phyloP scores from a whole-genome alignment of 202 grass and related monocot genomes.

The Dendrocalamus latiflorus region DNA sequence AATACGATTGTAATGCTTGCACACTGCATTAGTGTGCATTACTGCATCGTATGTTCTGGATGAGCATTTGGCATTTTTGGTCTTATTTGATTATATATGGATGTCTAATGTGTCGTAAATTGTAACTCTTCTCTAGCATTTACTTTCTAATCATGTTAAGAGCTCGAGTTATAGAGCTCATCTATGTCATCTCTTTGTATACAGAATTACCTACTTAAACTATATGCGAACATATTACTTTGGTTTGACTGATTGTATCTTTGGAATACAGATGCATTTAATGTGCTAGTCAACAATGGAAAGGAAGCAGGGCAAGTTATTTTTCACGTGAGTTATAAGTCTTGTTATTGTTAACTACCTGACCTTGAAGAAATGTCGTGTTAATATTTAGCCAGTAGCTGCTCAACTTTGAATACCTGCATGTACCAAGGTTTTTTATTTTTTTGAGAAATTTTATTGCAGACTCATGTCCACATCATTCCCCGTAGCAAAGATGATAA shows the following conservation, averaged over 20 bases:
- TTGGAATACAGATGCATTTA: constrained; percentile 64
- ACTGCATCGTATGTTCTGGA: not conserved
- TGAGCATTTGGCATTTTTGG: not conserved
- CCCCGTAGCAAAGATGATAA: constrained; percentile 62
- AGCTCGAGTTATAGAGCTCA: not conserved
- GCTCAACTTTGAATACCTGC: not conserved
- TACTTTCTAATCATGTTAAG: not conserved
- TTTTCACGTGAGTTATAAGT: constrained; percentile 66
- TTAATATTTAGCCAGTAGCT: not conserved
- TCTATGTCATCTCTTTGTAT: constrained; percentile 4
- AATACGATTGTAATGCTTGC: not conserved
- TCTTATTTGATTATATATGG: not conserved
- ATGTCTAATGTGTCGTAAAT: not conserved
- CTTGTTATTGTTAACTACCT: not conserved
- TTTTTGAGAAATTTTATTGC: constrained; percentile 10
- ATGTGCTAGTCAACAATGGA: constrained; percentile 80
- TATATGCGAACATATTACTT: constrained; percentile 21
- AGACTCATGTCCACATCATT: constrained; percentile 92
- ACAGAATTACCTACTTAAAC: constrained; percentile 8
- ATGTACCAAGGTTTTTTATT: not conserved
- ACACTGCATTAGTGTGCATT: not conserved
- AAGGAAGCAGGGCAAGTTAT: constrained; percentile 72
- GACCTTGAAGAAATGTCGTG: not conserved
- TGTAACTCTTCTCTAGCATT: not conserved
- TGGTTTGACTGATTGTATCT: constrained; percentile 20